Evolutionary conservation across 2,329 filamentous ascomycete genomes (phyloP), one percentile per base, ranked within the genome.

Genomic region (Stenocarpella maydis): DNA sequence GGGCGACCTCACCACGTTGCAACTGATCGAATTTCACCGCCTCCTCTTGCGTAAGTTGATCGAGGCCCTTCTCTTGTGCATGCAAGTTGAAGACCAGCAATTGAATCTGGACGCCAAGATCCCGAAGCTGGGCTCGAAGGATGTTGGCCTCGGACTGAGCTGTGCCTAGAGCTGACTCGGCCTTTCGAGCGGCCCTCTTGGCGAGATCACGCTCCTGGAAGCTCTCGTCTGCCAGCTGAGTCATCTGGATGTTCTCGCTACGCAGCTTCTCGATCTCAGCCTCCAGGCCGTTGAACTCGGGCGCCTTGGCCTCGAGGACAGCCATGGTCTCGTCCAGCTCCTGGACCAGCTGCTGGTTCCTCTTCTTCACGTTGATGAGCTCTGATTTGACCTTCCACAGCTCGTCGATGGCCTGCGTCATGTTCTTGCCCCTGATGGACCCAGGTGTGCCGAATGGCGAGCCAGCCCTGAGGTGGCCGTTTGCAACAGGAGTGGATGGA

Each of bases 21-120:
- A 97, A 86, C 72, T 91, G 91, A 78, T 97, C 90, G 45, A 97
- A 86, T 70, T 94, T 91, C 55, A 89, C 84, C 26, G 89, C 88
- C 74, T 97, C 93, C 71, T 93, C 90, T 0, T 89, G 84, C 8
- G 86, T 89, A 55, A 97, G 85, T 67, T 90, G 86, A 47, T 91
- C 90, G 55, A 92, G 81, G 28, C 95, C 95, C 78, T 93, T 92
- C 75, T 97, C 92, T 67, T 90, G 89, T 24, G 93, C 90, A 75
- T 97, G 91, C 69, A 94, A 87, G 79, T 97, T 95, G 79, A 97
- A 92, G 5, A 98, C 86, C 7, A 99, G 87, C 77, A 97, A 91
- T 78, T 97, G 97, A 72, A 98, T 89, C 79, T 99, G 95, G 1
- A 92, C 91, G 75, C 94, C 94, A 24, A 97, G 86, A 78, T 98